phyloP scores from a whole-genome alignment of 257 asterid genomes.

The Nicotiana paniculata region DNA sequence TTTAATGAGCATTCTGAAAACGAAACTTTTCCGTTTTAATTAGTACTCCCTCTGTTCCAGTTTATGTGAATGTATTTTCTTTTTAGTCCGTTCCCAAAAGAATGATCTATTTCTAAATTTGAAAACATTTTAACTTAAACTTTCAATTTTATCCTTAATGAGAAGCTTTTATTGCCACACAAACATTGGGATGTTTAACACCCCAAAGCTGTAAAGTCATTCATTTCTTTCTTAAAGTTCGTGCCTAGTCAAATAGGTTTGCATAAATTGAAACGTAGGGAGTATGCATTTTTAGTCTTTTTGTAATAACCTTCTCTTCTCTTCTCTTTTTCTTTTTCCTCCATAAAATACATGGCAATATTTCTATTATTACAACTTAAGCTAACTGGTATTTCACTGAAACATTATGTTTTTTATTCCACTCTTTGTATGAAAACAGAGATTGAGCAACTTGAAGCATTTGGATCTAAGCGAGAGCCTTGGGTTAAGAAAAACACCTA shows the following conservation, averaged over 20 bases:
- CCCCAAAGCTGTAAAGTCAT: too few relatives aligned
- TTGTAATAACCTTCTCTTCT: neutral
- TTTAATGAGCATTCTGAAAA: neutral
- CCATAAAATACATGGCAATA: neutral
- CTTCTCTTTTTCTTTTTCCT: neutral
- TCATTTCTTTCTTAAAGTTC: too few relatives aligned
- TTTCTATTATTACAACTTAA: neutral
- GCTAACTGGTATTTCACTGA: neutral
- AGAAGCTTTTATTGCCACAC: too few relatives aligned
- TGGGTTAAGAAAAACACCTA: neutral
- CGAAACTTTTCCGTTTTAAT: neutral
- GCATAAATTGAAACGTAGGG: too few relatives aligned
- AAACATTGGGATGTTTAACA: too few relatives aligned
- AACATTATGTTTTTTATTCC: neutral
- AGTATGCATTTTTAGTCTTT: neutral
- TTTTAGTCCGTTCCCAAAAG: too few relatives aligned
- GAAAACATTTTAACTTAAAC: too few relatives aligned
- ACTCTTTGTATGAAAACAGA: neutral
- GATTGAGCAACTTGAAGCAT: neutral
- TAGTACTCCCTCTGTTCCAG: too few relatives aligned
- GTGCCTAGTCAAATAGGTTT: too few relatives aligned
- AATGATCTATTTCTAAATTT: too few relatives aligned
- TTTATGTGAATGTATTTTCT: too few relatives aligned
- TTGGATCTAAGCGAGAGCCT: accelerated
- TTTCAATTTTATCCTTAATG: too few relatives aligned